Percentiles rank a stretch among this genome's conserved stretches.
Conservation (phyloP, 106 monocot genomes). For the Allium cepa region DNA sequence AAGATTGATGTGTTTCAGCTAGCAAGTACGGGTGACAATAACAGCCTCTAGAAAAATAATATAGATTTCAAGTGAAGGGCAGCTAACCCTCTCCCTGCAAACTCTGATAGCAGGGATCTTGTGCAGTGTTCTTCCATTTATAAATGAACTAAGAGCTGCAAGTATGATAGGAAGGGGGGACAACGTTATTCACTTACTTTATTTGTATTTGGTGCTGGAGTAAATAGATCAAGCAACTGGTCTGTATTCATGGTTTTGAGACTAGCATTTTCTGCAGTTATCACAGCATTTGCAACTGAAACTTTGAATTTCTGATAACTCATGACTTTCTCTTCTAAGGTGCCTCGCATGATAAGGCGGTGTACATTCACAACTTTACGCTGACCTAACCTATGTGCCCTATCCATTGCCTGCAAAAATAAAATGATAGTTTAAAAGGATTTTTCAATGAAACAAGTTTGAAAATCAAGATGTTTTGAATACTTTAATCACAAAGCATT, state of each 20-base stretch:
- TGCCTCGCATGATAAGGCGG: conserved; percentile 96
- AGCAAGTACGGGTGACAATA: too few species aligned
- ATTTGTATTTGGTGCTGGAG: conserved; percentile 34
- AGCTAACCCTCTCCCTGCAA: too few species aligned
- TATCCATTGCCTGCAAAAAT: conserved; percentile 89
- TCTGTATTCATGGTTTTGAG: conserved; percentile 98
- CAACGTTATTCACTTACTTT: conserved; percentile 29
- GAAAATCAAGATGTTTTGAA: background rate
- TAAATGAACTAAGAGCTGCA: background rate
- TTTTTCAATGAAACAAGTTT: background rate
- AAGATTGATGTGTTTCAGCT: too few species aligned
- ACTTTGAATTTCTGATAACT: conserved; percentile 91
- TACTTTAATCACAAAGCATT: background rate
- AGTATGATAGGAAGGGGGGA: background rate
- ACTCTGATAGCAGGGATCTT: background rate
- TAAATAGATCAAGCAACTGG: conserved; percentile 85
- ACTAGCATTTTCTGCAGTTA: conserved; percentile 85
- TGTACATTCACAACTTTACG: conserved; percentile 95
- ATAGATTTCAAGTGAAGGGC: too few species aligned
- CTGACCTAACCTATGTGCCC: conserved; percentile 91
- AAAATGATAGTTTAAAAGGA: background rate
- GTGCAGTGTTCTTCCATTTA: background rate
- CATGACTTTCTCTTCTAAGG: conserved; percentile 98
- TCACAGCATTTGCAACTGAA: conserved; percentile 77
- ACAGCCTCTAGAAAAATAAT: too few species aligned